Evolutionary conservation across 202 grass and related monocot species (phyloP), one percentile per base, ranked within the genome.

Genomic region (Setaria italica): DNA sequence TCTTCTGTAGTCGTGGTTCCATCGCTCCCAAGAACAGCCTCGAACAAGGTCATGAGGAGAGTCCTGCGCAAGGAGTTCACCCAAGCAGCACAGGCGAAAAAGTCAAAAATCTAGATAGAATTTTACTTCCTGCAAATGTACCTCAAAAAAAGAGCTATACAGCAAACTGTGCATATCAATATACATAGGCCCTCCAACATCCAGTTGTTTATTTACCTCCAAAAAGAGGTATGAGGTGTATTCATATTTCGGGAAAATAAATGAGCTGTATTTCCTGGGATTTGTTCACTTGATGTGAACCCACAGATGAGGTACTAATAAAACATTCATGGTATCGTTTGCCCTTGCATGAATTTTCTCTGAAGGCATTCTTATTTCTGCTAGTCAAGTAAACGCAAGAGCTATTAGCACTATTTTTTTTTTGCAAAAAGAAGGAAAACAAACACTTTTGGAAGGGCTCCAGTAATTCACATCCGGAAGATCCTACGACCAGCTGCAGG

Each of bases 31-130:
- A 82, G 97, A 90, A 99, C 97, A 3, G 90, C 97, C 47, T 96
- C 97, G 1, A 99, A 99, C 62, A 99, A 99, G 74, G 93, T 96
- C 56, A 99, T 99, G 93, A 92, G 97, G 74, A 92, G 97, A 85
- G 90, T 96, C 85, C 82, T 99, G 30, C 85, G 97, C 35, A 89
- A 91, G 59, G 92, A 99, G 72, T 85, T 99, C 39, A 84, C 82
- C 58, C 83, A 90, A 37, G 53, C 67, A 35, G 39, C 80, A 17
- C 30, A 76, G 62, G 78, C 89, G 71, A 90, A 96, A 39, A 90
- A 85, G 72, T 93, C 97, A 42, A 99, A 99, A 80, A 91, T 94
- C 42, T 99, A 94, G 88, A 59, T 84, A 56, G 5, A 78, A 47
- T 62, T 64, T 33, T 19, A 6, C 2, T 11, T 19, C 15, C n/a